These are phyloP conservation scores for Asterophora parasitica DNA, from an alignment of 768 basidiomycete species.

Conservation along the genomic window DNA sequence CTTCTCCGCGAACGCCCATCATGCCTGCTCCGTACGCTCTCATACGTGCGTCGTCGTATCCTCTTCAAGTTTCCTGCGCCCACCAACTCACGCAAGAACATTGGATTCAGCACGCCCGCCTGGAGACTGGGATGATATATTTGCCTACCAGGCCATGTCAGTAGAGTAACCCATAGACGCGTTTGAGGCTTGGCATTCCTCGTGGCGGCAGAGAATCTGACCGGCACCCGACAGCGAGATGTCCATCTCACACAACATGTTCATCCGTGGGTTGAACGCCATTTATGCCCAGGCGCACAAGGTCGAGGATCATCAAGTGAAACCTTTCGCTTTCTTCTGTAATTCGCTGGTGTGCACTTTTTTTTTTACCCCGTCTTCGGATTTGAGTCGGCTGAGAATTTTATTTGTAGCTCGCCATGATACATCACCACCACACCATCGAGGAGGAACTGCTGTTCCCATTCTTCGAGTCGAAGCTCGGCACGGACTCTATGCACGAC, in stretches of 20 bases:
- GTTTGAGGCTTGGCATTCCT: too few relatives aligned
- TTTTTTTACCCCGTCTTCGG: not conserved
- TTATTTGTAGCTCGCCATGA: conserved; percentile 15
- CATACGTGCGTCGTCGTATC: not conserved
- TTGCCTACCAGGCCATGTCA: conserved; percentile 26
- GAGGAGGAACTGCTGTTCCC: conserved; percentile 27
- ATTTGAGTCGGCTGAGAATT: not conserved
- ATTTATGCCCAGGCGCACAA: conserved; percentile 21
- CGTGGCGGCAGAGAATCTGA: not conserved
- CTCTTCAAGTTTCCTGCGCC: not conserved
- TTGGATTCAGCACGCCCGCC: conserved; percentile 11
- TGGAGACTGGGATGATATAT: conserved; percentile 25
- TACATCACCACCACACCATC: conserved; percentile 26
- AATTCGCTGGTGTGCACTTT: conserved; percentile 18
- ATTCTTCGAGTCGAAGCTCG: conserved; percentile 23
- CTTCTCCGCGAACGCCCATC: not conserved
- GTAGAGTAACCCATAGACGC: too few relatives aligned
- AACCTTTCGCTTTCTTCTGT: conserved; percentile 24
- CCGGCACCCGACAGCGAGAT: conserved; percentile 20
- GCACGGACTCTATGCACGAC: conserved; percentile 14
- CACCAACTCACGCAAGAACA: not conserved
- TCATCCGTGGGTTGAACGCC: conserved; percentile 26
- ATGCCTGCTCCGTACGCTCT: conserved; percentile 11
- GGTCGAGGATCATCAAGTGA: conserved; percentile 19
- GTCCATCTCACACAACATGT: conserved; percentile 26